Evolutionary conservation across 192 early-diverging fungal species (phyloP), one percentile per base, ranked within the genome.

Genomic region (Rhizophagus clarus): DNA sequence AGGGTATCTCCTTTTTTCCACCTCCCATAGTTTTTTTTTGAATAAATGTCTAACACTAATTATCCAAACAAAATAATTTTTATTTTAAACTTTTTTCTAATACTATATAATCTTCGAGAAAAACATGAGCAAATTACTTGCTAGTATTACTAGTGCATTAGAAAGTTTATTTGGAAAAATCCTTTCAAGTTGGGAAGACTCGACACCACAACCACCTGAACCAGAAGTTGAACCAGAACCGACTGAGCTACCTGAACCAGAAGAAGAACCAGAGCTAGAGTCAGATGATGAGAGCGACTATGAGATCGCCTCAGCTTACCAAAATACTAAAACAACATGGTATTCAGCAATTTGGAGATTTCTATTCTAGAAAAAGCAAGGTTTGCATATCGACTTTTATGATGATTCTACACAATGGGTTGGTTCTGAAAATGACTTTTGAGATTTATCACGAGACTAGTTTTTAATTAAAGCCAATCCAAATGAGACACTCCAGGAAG

Each of bases 291-390:
- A 31, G 29, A 28, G 67, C 4, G 29, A 69, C 67, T 69, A 69
- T 69, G 26, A 69, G 67, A 69, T 28, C 28, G 4, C 67, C 29
- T 69, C 32, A 29, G 5, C 34, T 28, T 69, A 15, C 15, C 29
- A 28, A 69, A 69, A 69, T 69, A 69, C 67, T 69, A 17, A 69
- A 15, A 29, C 67, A 69, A 69, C 29, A 69, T 69, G 4, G 29
- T 69, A 69, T 69, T 69, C 26, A 31, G 67, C 67, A 15, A 69
- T 69, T 17, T 29, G 4, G 28, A 37, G 67, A 69, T 69, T 69
- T 37, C 29, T 69, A 28, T 69, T 69, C 28, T 69, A 4, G 26
- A 69, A 69, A 69, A 69, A 69, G 28, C 24, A 69, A 31, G 20
- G 4, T 29, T 29, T 29, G 0, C 12, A 69, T 69, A 28, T 69